Percentiles rank a stretch among this genome's conserved stretches.
Conservation (phyloP, 768 basidiomycete genomes). For the Tulasnella sp. region DNA sequence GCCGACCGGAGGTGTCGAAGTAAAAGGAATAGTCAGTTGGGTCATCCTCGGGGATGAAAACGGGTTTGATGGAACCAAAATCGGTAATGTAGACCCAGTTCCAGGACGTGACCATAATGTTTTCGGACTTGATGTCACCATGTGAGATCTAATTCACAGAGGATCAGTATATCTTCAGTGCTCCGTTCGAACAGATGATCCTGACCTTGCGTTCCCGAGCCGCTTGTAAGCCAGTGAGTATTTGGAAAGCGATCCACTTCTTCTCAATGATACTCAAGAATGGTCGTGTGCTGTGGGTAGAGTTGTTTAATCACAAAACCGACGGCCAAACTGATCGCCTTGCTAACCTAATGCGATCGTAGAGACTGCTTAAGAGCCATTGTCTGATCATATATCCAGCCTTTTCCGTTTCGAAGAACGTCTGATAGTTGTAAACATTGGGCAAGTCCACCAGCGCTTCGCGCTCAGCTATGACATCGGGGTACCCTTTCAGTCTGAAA, state of each 20-base stretch:
- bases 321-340: not conserved
- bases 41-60: conserved; percentile 88
- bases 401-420: conserved; percentile 88
- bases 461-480: conserved; percentile 52
- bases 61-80: conserved; percentile 90
- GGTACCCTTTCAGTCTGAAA: conserved; percentile 10
- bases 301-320: not conserved
- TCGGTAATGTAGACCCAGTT: conserved; percentile 94
- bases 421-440: conserved; percentile 82
- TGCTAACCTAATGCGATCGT: conserved; percentile 89
- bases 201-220: conserved; percentile 57
- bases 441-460: conserved; percentile 75
- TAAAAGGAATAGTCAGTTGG: conserved; percentile 97
- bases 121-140: conserved; percentile 96
- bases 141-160: conserved; percentile 60
- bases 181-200: not conserved
- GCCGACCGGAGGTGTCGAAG: conserved; percentile 88
- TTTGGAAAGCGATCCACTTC: conserved; percentile 95
- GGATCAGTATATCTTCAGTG: too few relatives aligned
- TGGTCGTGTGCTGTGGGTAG: conserved; percentile 68
- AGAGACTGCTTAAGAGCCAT: conserved; percentile 88
- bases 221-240: conserved; percentile 74
- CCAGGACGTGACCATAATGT: conserved; percentile 91
- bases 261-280: conserved; percentile 89
- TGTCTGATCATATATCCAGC: conserved; percentile 93